Conservation (phyloP, 2,329 filamentous ascomycete species). For the Clarireedia homoeocarpa region DNA sequence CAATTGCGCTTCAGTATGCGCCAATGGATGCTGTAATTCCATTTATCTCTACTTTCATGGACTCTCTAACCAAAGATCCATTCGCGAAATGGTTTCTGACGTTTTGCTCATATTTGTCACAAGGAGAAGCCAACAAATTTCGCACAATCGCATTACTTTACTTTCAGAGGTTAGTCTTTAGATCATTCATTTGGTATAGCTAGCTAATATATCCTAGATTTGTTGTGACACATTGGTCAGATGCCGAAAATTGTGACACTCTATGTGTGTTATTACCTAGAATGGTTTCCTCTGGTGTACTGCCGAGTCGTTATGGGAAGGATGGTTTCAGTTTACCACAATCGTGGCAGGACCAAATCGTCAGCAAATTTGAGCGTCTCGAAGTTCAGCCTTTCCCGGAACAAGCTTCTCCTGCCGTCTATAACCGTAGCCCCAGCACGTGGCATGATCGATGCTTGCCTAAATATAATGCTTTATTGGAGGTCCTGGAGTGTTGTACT, state of each 20-base stretch:
- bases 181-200: neutral
- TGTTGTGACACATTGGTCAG: slow-evolving; percentile 65
- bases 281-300: slow-evolving; percentile 48
- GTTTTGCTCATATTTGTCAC: slow-evolving; percentile 76
- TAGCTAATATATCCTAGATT: slow-evolving; percentile 46
- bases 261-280: slow-evolving; percentile 61
- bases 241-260: slow-evolving; percentile 55
- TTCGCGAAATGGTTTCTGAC: slow-evolving; percentile 69
- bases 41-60: slow-evolving; percentile 56
- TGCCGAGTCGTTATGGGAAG: slow-evolving; percentile 45
- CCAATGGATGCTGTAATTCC: slow-evolving; percentile 74
- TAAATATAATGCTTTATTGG: slow-evolving; percentile 60
- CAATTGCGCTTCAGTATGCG: slow-evolving; percentile 66
- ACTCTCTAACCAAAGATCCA: slow-evolving; percentile 54
- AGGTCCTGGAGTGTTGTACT: slow-evolving; percentile 51
- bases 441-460: slow-evolving; percentile 58
- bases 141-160: slow-evolving; percentile 68
- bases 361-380: slow-evolving; percentile 58
- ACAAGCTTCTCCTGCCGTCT: slow-evolving; percentile 40
- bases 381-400: slow-evolving; percentile 59
- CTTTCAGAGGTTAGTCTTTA: slow-evolving; percentile 58
- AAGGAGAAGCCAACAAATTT: slow-evolving; percentile 68
- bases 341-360: slow-evolving; percentile 66
- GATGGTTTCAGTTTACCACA: slow-evolving; percentile 52
- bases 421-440: slow-evolving; percentile 52